A percentile compares a stretch with the other conserved stretches of the same genome.
phyloP scores from a whole-genome alignment of 2,329 filamentous ascomycete genomes.

The Aspergillus versicolor region DNA sequence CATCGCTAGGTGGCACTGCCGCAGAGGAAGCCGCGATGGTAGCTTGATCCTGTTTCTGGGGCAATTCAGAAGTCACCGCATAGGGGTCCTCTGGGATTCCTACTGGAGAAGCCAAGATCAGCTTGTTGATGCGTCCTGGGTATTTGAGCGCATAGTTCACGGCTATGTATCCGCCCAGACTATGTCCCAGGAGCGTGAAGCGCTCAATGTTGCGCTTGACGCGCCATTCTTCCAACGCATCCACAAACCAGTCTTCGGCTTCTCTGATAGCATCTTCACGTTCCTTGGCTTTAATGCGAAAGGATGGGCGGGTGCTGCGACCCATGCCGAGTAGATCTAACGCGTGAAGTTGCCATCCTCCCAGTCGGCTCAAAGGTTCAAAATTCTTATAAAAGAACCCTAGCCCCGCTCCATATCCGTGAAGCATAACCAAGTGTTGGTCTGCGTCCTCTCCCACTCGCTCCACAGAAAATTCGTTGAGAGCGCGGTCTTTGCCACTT shows the following conservation, averaged over 20 bases:
- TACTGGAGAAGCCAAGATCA: conserved; percentile 91
- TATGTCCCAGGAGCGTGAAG: conserved; percentile 92
- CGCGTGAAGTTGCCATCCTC: conserved; percentile 86
- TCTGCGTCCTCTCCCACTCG: conserved; percentile 74
- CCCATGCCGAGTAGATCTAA: conserved; percentile 97
- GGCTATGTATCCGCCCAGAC: conserved; percentile 89
- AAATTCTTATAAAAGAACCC: conserved; percentile 99
- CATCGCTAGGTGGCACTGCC: conserved; percentile 20
- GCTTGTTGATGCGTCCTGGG: conserved; percentile 88
- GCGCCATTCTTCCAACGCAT: conserved; percentile 95
- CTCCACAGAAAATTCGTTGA: conserved; percentile 94
- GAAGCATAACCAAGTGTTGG: conserved; percentile 90
- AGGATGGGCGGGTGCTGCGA: conserved; percentile 77
- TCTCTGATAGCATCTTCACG: conserved; percentile 77
- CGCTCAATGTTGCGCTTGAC: conserved; percentile 83
- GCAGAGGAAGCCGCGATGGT: conserved; percentile 33
- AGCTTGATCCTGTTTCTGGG: conserved; percentile 71
- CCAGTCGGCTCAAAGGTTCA: conserved; percentile 74
- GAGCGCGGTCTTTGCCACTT: conserved; percentile 76
- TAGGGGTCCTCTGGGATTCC: conserved; percentile 94
- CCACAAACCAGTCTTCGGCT: conserved; percentile 93
- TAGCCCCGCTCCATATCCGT: conserved; percentile 92
- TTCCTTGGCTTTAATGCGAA: conserved; percentile 81
- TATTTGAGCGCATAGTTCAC: conserved; percentile 96
- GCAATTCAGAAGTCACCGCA: conserved; percentile 76